A percentile compares a stretch with the other conserved stretches of the same genome.
Conservation (phyloP, 805 yeast genomes). For the Nakazawaea pomicola region DNA sequence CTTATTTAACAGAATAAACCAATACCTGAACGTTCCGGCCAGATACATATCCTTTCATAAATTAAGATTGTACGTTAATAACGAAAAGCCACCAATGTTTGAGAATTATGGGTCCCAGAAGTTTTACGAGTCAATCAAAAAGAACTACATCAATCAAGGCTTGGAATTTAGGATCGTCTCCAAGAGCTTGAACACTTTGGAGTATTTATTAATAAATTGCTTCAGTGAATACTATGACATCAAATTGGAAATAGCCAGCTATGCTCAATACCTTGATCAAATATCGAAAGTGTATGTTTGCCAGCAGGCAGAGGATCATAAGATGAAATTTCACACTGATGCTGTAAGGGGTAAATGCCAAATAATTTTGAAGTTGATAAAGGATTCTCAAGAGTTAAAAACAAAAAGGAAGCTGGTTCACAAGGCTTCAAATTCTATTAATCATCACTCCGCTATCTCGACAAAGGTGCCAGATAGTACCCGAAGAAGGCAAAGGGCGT, state of each 20-base stretch:
- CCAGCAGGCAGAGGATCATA: slow-evolving; percentile 17
- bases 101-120: slow-evolving; percentile 7
- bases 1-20: slow-evolving; percentile 2
- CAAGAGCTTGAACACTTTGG: slow-evolving; percentile 23
- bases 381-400: neutral
- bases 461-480: neutral
- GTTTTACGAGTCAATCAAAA: slow-evolving; percentile 20
- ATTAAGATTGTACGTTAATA: slow-evolving; percentile 5
- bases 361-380: neutral
- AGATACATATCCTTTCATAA: slow-evolving; percentile 11
- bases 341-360: slow-evolving; percentile 1
- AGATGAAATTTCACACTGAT: slow-evolving; percentile 8
- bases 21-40: neutral
- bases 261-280: slow-evolving; percentile 14
- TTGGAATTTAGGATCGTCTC: slow-evolving; percentile 22
- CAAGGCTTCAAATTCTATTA: neutral
- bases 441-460: neutral
- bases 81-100: slow-evolving; percentile 3
- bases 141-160: slow-evolving; percentile 22
- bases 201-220: slow-evolving; percentile 23
- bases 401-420: neutral
- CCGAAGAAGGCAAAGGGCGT: neutral
- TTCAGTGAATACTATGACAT: slow-evolving; percentile 20
- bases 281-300: slow-evolving; percentile 15
- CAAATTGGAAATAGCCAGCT: slow-evolving; percentile 14